A percentile compares a stretch with the other conserved stretches of the same genome.
phyloP scores from a whole-genome alignment of 352 stramenopile species.

The Pythium scleroteichum region DNA sequence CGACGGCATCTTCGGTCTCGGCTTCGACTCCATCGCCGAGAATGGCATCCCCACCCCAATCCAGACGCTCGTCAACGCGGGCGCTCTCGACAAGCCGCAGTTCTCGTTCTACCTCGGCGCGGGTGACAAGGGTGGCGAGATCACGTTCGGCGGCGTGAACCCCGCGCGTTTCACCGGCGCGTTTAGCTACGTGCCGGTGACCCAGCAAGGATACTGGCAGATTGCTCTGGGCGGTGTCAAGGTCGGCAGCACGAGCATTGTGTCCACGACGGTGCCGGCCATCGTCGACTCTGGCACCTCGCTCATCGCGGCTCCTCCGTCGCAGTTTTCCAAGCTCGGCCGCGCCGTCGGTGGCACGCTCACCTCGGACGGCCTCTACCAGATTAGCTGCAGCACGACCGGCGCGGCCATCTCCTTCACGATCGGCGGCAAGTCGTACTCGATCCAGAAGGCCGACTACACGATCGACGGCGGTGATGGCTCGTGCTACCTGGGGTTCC shows the following conservation, averaged over 20 bases:
- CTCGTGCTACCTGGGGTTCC: constrained; percentile 95
- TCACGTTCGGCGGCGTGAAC: constrained; percentile 82
- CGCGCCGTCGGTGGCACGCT: constrained; percentile 85
- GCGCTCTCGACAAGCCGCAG: constrained; percentile 83
- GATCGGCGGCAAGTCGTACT: constrained; percentile 91
- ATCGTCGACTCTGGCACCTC: constrained; percentile 97
- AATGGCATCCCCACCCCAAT: constrained; percentile 93
- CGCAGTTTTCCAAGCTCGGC: constrained; percentile 86
- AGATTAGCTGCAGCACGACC: constrained; percentile 89
- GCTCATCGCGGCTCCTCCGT: constrained; percentile 91
- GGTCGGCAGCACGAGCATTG: constrained; percentile 33
- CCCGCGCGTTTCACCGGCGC: constrained; percentile 92
- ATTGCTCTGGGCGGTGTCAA: constrained; percentile 71
- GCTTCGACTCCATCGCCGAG: constrained; percentile 93
- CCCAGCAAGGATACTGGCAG: constrained; percentile 63
- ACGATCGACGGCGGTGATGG: constrained; percentile 84
- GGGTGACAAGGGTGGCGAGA: constrained; percentile 64
- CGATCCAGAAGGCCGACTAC: constrained; percentile 91
- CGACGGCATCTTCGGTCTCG: constrained; percentile 97
- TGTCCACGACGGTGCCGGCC: constrained; percentile 52
- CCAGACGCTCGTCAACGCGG: constrained; percentile 89
- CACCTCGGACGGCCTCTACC: constrained; percentile 74
- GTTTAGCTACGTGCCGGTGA: constrained; percentile 87
- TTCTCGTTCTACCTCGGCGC: constrained; percentile 96
- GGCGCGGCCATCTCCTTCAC: constrained; percentile 92